Percentiles rank a stretch among this genome's conserved stretches.
phyloP scores from a whole-genome alignment of 495 filamentous ascomycete species.

The Daldinia bambusicola region DNA sequence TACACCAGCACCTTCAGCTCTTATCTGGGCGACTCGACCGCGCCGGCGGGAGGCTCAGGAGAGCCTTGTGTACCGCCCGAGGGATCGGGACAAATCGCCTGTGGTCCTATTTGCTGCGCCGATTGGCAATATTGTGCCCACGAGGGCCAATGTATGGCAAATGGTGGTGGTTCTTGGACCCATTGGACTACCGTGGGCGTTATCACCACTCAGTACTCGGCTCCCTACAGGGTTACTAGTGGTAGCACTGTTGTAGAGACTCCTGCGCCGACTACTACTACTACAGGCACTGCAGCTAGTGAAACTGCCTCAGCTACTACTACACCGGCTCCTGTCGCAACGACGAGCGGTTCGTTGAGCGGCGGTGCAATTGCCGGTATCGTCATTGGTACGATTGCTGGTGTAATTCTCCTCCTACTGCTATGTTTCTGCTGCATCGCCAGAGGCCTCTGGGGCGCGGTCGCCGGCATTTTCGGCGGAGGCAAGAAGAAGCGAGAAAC shows the following conservation, averaged over 20 bases:
- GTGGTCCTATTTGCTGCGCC: slow-evolving; percentile 80
- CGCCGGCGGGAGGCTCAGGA: slow-evolving; percentile 49
- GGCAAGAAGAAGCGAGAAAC: slow-evolving; percentile 56
- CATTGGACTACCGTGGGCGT: slow-evolving; percentile 52
- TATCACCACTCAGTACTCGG: slow-evolving; percentile 61
- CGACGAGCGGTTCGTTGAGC: slow-evolving; percentile 68
- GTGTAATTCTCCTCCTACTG: slow-evolving; percentile 74
- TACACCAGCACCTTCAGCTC: slow-evolving; percentile 72
- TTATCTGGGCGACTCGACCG: slow-evolving; percentile 49
- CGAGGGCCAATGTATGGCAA: slow-evolving; percentile 58
- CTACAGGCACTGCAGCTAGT: slow-evolving; percentile 55
- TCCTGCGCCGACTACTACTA: slow-evolving; percentile 52
- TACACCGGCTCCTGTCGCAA: slow-evolving; percentile 51
- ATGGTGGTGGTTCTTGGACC: slow-evolving; percentile 49
- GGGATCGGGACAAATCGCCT: slow-evolving; percentile 69
- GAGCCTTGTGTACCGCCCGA: slow-evolving; percentile 63
- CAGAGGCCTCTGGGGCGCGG: slow-evolving; percentile 68
- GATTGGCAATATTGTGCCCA: slow-evolving; percentile 72
- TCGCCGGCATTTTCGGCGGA: slow-evolving; percentile 75
- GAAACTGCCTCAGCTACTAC: slow-evolving; percentile 58
- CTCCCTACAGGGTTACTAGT: slow-evolving; percentile 77
- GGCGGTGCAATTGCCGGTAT: slow-evolving; percentile 94
- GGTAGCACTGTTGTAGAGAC: slow-evolving; percentile 55
- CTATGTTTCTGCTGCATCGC: slow-evolving; percentile 80
- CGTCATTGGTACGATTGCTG: slow-evolving; percentile 86